Conservation (phyloP, 345 rosid species). For the Atalantia buxifolia region DNA sequence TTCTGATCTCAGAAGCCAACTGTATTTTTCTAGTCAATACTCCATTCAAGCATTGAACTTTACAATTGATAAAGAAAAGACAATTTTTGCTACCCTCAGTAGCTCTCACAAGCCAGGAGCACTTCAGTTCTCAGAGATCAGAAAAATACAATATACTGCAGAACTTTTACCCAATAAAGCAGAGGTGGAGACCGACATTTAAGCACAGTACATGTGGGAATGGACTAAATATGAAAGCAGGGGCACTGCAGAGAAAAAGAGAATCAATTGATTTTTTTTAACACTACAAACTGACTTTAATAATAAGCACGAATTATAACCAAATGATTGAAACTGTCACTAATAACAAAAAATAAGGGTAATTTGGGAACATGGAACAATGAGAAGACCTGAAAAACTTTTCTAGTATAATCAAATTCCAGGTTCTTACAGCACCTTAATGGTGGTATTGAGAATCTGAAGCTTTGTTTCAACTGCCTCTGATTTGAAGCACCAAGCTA, state of each 20-base stretch:
- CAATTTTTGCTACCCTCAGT: neutral
- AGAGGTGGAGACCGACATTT: neutral
- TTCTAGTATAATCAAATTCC: neutral
- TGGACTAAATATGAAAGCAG: neutral
- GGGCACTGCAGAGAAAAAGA: too few relatives aligned
- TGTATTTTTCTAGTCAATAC: neutral
- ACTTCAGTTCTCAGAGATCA: neutral
- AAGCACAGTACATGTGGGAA: neutral
- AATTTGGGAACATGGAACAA: neutral
- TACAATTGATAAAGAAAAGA: neutral
- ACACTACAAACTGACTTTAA: neutral
- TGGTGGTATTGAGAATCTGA: conserved; percentile 74
- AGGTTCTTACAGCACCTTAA: conserved; percentile 50
- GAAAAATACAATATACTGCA: neutral
- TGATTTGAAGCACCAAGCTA: conserved; percentile 82
- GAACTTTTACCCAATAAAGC: too few relatives aligned
- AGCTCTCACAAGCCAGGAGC: neutral
- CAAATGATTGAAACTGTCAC: neutral
- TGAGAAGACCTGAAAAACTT: neutral
- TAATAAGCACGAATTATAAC: neutral
- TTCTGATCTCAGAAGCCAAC: neutral
- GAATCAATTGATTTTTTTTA: neutral
- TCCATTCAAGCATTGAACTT: neutral
- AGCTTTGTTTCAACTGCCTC: conserved; percentile 87
- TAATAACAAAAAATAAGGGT: neutral